Evolutionary conservation across 441 rosid species (phyloP).

Genomic region (Brassica hybrid): DNA sequence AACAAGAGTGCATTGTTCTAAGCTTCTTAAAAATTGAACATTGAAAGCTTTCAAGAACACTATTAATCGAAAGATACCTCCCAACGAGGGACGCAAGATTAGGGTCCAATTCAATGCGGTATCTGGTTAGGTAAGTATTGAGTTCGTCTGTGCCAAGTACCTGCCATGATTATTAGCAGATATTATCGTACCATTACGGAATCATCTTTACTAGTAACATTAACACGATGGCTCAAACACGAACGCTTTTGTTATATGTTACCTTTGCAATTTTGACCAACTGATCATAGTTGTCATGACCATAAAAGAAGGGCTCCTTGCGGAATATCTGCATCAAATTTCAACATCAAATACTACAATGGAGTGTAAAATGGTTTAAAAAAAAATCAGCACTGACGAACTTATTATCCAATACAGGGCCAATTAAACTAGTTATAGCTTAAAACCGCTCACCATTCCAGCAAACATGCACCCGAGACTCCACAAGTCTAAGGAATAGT

Average conservation of each 20-base stretch:
- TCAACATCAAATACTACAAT: slow-evolving; percentile 37
- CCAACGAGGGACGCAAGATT: slow-evolving; percentile 92
- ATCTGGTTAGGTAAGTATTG: slow-evolving; percentile 76
- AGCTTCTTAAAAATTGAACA: not conserved
- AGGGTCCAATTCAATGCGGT: slow-evolving; percentile 89
- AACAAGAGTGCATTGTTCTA: not conserved
- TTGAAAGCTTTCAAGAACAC: not conserved
- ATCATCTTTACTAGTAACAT: not conserved
- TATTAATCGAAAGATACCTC: slow-evolving; percentile 51
- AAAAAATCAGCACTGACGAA: not conserved
- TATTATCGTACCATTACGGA: not conserved
- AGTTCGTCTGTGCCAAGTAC: slow-evolving; percentile 96
- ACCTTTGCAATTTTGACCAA: slow-evolving; percentile 90
- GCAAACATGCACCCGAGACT: slow-evolving; percentile 99
- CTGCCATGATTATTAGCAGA: slow-evolving; percentile 42
- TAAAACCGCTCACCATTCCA: slow-evolving; percentile 77
- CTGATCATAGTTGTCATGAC: too few species aligned
- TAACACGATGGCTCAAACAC: not conserved
- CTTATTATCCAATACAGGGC: not conserved
- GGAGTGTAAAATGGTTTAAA: not conserved
- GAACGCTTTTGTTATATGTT: slow-evolving; percentile 20
- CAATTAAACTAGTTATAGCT: not conserved
- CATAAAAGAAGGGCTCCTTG: slow-evolving; percentile 91
- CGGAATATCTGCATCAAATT: slow-evolving; percentile 73
- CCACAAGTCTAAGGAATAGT: slow-evolving; percentile 97